Conservation (phyloP, 495 filamentous ascomycete genomes). For the Penicillium desertorum region DNA sequence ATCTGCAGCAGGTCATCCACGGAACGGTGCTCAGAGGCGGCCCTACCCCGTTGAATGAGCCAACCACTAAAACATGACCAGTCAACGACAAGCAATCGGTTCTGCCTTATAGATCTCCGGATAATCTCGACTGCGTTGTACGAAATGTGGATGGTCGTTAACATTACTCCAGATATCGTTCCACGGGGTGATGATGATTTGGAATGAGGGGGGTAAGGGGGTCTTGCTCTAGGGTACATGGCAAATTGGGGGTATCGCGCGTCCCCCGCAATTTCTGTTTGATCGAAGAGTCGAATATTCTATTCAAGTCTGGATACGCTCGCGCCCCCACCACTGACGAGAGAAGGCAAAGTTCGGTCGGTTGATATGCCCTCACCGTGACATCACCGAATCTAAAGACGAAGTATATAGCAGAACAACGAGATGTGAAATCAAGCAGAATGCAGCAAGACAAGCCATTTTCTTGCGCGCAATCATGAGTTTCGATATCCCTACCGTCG, state of each 20-base stretch:
- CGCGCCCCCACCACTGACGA: constrained; percentile 13
- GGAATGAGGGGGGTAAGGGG: background rate
- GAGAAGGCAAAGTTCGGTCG: constrained; percentile 10
- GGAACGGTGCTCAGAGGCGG: background rate
- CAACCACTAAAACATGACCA: constrained; percentile 1
- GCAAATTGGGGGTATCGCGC: background rate
- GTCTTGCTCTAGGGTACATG: background rate
- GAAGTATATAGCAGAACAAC: constrained; percentile 18
- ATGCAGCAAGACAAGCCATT: background rate
- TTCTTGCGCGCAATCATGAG: constrained; percentile 13
- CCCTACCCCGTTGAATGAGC: background rate
- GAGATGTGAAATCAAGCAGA: background rate
- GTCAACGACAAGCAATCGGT: background rate
- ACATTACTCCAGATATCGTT: background rate
- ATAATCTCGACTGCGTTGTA: background rate
- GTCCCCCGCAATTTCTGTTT: constrained; percentile 1
- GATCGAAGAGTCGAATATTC: constrained; percentile 4
- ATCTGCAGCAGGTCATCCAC: background rate
- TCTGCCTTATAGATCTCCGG: background rate
- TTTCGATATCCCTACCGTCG: constrained; percentile 29
- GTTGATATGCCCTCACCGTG: constrained; percentile 28
- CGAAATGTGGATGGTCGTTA: background rate
- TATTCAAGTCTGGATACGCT: background rate
- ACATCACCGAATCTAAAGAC: constrained; percentile 26
- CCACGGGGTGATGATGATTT: background rate